Base-by-base conservation (phyloP, 345 rosid genomes). In the Ailanthus altissimus region DNA sequence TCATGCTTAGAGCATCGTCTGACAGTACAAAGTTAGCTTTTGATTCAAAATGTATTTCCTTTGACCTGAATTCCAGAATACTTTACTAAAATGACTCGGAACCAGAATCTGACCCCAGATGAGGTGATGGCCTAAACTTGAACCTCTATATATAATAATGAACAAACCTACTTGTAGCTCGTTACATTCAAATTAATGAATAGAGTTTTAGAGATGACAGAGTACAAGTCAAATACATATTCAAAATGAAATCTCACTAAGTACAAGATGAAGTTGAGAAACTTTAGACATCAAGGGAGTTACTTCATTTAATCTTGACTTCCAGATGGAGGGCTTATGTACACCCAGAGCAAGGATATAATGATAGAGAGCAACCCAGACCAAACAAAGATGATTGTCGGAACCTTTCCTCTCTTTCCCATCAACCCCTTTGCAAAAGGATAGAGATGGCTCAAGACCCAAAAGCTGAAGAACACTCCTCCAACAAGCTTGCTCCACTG, bases 401-500 rank as follows among this genome's bases (percentile, higher is more conserved):
- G 93, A 6, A 90, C 89, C 82, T 79, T 92, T 1, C 94, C 93
- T 66, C 90, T 89, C 66, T 89, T 89, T n/a, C 97, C 97, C 97
- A 92, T 87, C 82, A 92, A 79, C 25, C 97, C 94, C 79, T 90
- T 90, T 0, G 94, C 93, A 66, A 90, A 92, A 6, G 94, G 93
- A 83, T 86, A 88, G 2, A 92, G 90, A 85, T 92, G 97, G 77
- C 87, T 82, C 23, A 92, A 51, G 43, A 90, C 94, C 94, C 97
- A 92, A 58, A 92, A 85, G 80, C 97, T 90, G 80, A 92, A 92
- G 80, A 90, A 92, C 82, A 90, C 93, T 46, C 97, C 97, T 75
- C 97, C 97, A 2, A 90, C 21, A 12, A 92, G 90, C 84, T 83
- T 92, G 85, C 94, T 92, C 94, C 94, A 92, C 40, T 90, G 84